Conservation (phyloP, 495 filamentous ascomycete genomes). For the Penicillium simplicissimum region DNA sequence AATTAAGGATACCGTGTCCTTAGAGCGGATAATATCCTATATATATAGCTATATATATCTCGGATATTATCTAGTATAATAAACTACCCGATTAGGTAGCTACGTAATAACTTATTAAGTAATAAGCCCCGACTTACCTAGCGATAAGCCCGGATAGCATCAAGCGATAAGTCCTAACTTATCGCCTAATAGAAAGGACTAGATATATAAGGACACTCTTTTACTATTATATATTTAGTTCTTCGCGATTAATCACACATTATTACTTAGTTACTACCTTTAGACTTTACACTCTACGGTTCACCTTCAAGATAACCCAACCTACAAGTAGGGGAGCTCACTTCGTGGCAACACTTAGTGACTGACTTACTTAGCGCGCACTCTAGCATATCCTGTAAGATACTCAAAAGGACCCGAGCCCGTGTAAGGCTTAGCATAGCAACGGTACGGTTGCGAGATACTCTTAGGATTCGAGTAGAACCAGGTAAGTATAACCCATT, state of each 20-base stretch:
- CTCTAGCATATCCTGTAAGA: background rate
- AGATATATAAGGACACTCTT: background rate
- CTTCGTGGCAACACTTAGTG: background rate
- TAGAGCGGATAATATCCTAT: background rate
- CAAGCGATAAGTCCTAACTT: too few relatives aligned
- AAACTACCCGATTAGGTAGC: background rate
- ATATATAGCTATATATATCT: background rate
- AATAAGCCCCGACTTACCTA: too few relatives aligned
- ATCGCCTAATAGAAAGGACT: background rate
- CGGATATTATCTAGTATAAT: background rate
- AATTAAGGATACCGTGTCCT: background rate
- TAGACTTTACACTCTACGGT: background rate
- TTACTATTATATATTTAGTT: slow-evolving; percentile 1
- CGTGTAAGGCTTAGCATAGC: slow-evolving; percentile 7
- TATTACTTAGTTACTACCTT: slow-evolving; percentile 5
- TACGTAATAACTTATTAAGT: background rate
- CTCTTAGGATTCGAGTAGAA: too few relatives aligned
- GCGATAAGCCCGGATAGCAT: too few relatives aligned
- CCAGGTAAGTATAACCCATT: too few relatives aligned
- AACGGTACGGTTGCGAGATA: slow-evolving; percentile 9
- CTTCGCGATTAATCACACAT: background rate
- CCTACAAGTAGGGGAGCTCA: slow-evolving; percentile 1
- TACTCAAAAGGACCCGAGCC: slow-evolving; percentile 1
- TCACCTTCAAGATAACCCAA: background rate
- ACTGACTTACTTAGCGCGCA: background rate